phyloP scores from a whole-genome alignment of 1,284 basidiomycete genomes.

The Paramarasmius palmivorus region DNA sequence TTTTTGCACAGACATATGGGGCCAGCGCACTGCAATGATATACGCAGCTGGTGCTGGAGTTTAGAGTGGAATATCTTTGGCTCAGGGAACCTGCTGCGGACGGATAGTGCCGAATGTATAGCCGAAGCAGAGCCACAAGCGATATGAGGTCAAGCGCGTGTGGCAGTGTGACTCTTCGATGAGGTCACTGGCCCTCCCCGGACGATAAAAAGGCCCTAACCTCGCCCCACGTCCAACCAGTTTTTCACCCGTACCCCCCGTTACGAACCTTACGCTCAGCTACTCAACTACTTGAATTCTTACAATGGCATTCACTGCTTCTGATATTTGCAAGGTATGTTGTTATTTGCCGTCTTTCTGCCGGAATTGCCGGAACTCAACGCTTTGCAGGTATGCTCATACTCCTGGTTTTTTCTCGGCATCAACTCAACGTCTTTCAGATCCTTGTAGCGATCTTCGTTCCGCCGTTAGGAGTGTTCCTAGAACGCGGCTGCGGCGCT shows the following conservation, averaged over 20 bases:
- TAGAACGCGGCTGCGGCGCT: constrained; percentile 73
- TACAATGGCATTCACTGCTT: constrained; percentile 69
- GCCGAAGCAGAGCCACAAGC: not conserved
- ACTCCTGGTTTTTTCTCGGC: not conserved
- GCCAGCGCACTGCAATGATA: no score
- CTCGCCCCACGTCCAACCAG: no score
- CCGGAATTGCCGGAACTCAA: no score
- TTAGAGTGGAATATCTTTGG: no score
- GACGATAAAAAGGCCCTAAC: not conserved
- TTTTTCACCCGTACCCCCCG: constrained; percentile 13
- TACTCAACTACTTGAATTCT: constrained; percentile 10
- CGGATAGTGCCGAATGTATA: not conserved
- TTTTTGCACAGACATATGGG: constrained; percentile 25
- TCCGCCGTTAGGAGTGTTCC: constrained; percentile 78
- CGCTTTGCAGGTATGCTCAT: constrained; percentile 53
- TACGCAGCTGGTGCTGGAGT: no score
- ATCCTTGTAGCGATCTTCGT: constrained; percentile 69
- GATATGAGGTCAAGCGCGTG: not conserved
- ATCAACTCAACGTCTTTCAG: constrained; percentile 19
- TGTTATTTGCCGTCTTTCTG: not conserved
- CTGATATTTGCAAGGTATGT: constrained; percentile 72
- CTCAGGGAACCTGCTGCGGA: not conserved
- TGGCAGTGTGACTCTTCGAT: not conserved
- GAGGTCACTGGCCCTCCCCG: no score
- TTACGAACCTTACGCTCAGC: constrained; percentile 3